Conservation (phyloP, 176 grass and related monocot species). For the bread wheat (Triticum aestivum) region DNA sequence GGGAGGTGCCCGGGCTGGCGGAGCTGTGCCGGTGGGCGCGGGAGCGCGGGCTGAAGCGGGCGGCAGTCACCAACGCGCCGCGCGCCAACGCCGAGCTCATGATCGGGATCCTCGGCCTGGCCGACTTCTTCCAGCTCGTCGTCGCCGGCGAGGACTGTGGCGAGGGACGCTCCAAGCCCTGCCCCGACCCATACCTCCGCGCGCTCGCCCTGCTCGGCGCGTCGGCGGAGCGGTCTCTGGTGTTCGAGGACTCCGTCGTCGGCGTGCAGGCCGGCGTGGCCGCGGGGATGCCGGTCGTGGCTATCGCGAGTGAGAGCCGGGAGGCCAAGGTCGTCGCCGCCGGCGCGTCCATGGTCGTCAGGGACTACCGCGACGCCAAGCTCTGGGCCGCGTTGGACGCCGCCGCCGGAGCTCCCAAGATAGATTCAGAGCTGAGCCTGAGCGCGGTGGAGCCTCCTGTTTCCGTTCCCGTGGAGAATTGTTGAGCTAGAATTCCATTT, state of each 20-base stretch:
- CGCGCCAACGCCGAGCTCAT: slow-evolving; percentile 76
- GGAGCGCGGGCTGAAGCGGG: slow-evolving; percentile 50
- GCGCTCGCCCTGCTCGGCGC: slow-evolving; percentile 54
- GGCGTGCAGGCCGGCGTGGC: slow-evolving; percentile 64
- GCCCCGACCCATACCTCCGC: slow-evolving; percentile 68
- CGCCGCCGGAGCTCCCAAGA: neutral
- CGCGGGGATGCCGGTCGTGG: slow-evolving; percentile 69
- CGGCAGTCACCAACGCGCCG: slow-evolving; percentile 79
- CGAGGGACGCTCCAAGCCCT: slow-evolving; percentile 44
- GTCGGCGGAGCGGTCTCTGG: slow-evolving; percentile 40
- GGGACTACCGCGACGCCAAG: slow-evolving; percentile 62
- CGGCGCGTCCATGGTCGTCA: slow-evolving; percentile 63
- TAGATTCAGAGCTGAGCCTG: neutral
- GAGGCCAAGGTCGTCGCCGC: slow-evolving; percentile 47
- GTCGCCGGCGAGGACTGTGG: slow-evolving; percentile 64
- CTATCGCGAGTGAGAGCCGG: slow-evolving; percentile 38
- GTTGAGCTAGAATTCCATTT: neutral
- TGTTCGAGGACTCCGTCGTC: slow-evolving; percentile 74
- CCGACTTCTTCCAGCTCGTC: slow-evolving; percentile 68
- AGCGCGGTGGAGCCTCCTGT: neutral
- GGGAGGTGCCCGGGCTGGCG: slow-evolving; percentile 54
- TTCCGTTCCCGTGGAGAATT: neutral
- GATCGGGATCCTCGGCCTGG: slow-evolving; percentile 68
- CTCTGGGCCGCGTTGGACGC: slow-evolving; percentile 57
- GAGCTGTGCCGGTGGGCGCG: slow-evolving; percentile 58